phyloP scores from a whole-genome alignment of 768 basidiomycete genomes.

The Mycena leptocephala region DNA sequence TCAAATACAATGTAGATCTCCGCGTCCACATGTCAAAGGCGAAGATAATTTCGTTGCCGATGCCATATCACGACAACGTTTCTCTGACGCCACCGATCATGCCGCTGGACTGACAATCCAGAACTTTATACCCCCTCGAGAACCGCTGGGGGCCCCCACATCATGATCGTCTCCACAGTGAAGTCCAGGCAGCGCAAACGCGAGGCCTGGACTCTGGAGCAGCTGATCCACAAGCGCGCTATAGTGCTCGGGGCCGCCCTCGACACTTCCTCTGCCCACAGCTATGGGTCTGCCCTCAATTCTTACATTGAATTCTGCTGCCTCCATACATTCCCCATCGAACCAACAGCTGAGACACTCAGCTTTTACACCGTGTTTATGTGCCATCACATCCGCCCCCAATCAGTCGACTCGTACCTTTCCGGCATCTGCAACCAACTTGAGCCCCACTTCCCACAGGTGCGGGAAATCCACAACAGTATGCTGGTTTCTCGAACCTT shows the following conservation, averaged over 20 bases:
- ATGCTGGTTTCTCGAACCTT: conserved; percentile 48
- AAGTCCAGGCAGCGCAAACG: conserved; percentile 49
- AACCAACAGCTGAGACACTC: too few relatives aligned
- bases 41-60: conserved; percentile 48
- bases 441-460: too few relatives aligned
- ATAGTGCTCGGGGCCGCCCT: conserved; percentile 19
- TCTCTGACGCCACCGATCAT: neutral
- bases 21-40: conserved; percentile 45
- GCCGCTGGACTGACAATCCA: neutral
- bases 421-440: too few relatives aligned
- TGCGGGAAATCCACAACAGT: conserved; percentile 36
- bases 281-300: conserved; percentile 49
- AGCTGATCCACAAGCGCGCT: neutral
- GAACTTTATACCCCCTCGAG: neutral
- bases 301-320: conserved; percentile 50
- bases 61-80: conserved; percentile 44
- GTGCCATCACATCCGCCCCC: too few relatives aligned
- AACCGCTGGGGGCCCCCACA: conserved; percentile 23
- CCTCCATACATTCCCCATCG: too few relatives aligned
- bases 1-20: conserved; percentile 29
- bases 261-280: conserved; percentile 31
- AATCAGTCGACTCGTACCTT: too few relatives aligned
- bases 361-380: too few relatives aligned
- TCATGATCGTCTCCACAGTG: conserved; percentile 29
- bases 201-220: conserved; percentile 46